These are phyloP conservation scores for Tolypocladium nubicola DNA, from an alignment of 2,329 filamentous ascomycete species.

Conservation along the genomic window DNA sequence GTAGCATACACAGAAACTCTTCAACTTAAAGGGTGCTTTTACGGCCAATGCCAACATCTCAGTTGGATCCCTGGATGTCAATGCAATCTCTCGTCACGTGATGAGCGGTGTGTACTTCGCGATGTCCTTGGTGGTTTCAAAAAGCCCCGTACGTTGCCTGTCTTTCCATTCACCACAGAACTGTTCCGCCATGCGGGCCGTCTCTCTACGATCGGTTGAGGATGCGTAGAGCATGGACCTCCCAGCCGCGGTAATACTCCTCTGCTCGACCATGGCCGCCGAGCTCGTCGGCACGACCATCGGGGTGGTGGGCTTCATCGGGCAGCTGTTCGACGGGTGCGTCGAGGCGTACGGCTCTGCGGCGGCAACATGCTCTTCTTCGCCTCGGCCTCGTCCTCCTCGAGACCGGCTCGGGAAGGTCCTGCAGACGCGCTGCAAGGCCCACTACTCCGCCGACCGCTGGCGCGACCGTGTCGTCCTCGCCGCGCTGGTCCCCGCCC, in stretches of 20 bases:
- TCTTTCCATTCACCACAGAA: not conserved
- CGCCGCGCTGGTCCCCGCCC: constrained; percentile 26
- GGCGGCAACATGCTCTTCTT: constrained; percentile 45
- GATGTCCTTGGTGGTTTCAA: not conserved
- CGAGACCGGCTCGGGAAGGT: constrained; percentile 38
- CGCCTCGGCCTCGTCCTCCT: constrained; percentile 37
- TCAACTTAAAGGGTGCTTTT: not conserved
- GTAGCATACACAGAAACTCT: too few relatives aligned
- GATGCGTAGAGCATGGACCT: not conserved
- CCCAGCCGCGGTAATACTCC: not conserved
- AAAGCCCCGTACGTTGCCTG: not conserved
- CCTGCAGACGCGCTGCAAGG: constrained; percentile 28
- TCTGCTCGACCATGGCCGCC: constrained; percentile 15
- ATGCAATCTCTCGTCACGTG: not conserved
- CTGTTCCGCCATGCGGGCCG: not conserved
- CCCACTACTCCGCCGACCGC: constrained; percentile 28
- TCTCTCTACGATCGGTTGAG: not conserved
- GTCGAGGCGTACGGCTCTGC: too few relatives aligned
- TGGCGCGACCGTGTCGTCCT: constrained; percentile 32
- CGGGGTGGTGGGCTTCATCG: too few relatives aligned
- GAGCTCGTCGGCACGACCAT: constrained; percentile 31
- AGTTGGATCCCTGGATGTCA: not conserved
- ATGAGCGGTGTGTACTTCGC: not conserved
- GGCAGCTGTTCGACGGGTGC: too few relatives aligned
- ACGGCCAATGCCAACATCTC: not conserved